Conservation (phyloP, 768 basidiomycete species). For the Macrolepiota dolichaula region DNA sequence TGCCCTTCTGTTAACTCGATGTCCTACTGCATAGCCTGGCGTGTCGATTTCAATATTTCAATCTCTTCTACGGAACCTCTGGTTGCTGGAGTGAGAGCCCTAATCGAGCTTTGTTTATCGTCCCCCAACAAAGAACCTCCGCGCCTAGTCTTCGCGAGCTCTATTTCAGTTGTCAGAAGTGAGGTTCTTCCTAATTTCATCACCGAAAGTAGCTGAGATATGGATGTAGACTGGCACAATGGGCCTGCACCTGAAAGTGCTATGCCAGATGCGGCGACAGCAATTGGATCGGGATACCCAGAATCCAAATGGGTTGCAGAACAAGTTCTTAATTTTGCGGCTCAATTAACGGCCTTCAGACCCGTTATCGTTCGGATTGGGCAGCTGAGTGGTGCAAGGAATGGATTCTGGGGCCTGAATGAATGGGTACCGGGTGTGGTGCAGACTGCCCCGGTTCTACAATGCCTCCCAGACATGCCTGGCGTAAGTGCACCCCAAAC, state of each 20-base stretch:
- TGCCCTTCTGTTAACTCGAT: not conserved
- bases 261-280: constrained; percentile 21
- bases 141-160: constrained; percentile 37
- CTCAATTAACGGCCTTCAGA: constrained; percentile 22
- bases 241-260: constrained; percentile 21
- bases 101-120: constrained; percentile 34
- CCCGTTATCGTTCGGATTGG: constrained; percentile 38
- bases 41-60: constrained; percentile 41
- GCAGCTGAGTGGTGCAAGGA: constrained; percentile 39
- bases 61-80: constrained; percentile 41
- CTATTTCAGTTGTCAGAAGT: constrained; percentile 24
- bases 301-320: constrained; percentile 43
- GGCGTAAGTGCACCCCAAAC: constrained; percentile 22
- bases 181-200: not conserved
- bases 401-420: constrained; percentile 37
- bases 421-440: constrained; percentile 45
- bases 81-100: constrained; percentile 35
- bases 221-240: constrained; percentile 10
- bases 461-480: constrained; percentile 27
- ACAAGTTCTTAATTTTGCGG: constrained; percentile 26
- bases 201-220: not conserved
- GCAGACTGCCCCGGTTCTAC: constrained; percentile 23
- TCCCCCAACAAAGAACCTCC: constrained; percentile 23
- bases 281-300: constrained; percentile 32
- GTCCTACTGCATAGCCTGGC: constrained; percentile 31